Evolutionary conservation across 805 yeast species (phyloP), one percentile per base, ranked within the genome.

Genomic region (Metschnikowia cerradonensis): DNA sequence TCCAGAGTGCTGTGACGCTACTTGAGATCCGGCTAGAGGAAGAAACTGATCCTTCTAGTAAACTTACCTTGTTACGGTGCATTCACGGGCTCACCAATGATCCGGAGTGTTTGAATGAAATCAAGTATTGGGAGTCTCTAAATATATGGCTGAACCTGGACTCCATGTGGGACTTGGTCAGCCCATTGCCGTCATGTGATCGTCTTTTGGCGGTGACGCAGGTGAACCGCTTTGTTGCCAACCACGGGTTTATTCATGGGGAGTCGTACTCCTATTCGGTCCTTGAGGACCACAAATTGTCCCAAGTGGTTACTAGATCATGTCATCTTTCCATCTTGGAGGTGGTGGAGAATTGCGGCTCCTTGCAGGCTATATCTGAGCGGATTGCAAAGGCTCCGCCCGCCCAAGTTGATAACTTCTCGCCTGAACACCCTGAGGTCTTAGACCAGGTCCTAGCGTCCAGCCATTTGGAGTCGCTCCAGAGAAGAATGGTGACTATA

Each of bases 101-200:
- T 5, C n/a, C 36, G 0, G 31, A 17, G 17, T 52, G 36, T 31
- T 20, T n/a, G 3, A 3, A 14, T 6, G 58, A 54, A 20, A 26
- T 33, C 10, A 31, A 45, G n/a, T 54, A 52, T 26, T 54, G 53
- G 56, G 45, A 41, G 32, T 38, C 47, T 5, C 22, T 50, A 13
- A 20, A 41, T 8, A 32, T 35, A 14, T 44, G 41, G 26, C 48
- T 41, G 22, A 34, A 31, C 20, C 8, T 31, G 11, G 22, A 22
- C 8, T 34, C 42, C 23, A 41, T 40, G 14, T 26, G 42, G 32
- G 31, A 43, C 33, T 30, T 34, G 30, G 40, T 43, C 17, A 14
- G 36, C 11, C 50, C 52, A 3, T 15, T 19, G 14, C 31, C 19
- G 10, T 32, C 38, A 1, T 35, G 44, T 15, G 36, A 17, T 3